Evolutionary conservation across 1,284 basidiomycete genomes (phyloP).

Genomic region (Naganishia cerealis): DNA sequence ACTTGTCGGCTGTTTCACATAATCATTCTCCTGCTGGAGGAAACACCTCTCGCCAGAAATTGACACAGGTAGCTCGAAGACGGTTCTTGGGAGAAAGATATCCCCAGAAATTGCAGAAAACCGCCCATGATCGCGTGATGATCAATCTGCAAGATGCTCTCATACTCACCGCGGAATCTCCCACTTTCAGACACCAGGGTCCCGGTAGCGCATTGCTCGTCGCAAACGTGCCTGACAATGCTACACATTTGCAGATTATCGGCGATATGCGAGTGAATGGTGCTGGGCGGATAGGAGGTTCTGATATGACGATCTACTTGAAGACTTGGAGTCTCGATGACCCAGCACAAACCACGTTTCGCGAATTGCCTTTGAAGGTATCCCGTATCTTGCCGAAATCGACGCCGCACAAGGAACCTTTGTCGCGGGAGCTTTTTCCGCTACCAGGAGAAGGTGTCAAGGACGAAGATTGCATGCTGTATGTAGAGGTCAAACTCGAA

Average conservation of each 20-base stretch:
- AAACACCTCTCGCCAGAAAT: neutral
- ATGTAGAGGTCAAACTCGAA: conserved; percentile 34
- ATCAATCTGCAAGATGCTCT: neutral
- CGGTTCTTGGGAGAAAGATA: conserved; percentile 22
- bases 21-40: neutral
- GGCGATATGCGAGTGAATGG: conserved; percentile 22
- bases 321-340: neutral
- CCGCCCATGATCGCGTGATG: too few relatives aligned
- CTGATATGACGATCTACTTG: conserved; percentile 38
- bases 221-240: conserved; percentile 1
- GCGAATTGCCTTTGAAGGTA: conserved; percentile 23
- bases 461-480: conserved; percentile 36
- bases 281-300: neutral
- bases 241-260: conserved; percentile 6
- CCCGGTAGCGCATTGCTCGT: neutral
- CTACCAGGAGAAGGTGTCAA: conserved; percentile 45
- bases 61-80: conserved; percentile 7
- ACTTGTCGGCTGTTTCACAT: conserved; percentile 55
- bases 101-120: neutral
- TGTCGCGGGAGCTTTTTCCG: conserved; percentile 41
- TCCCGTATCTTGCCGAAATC: conserved; percentile 27
- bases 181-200: conserved; percentile 6
- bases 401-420: neutral
- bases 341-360: neutral
- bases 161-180: neutral